Conservation (phyloP, 2,329 filamentous ascomycete genomes). For the Xylaria digitata region DNA sequence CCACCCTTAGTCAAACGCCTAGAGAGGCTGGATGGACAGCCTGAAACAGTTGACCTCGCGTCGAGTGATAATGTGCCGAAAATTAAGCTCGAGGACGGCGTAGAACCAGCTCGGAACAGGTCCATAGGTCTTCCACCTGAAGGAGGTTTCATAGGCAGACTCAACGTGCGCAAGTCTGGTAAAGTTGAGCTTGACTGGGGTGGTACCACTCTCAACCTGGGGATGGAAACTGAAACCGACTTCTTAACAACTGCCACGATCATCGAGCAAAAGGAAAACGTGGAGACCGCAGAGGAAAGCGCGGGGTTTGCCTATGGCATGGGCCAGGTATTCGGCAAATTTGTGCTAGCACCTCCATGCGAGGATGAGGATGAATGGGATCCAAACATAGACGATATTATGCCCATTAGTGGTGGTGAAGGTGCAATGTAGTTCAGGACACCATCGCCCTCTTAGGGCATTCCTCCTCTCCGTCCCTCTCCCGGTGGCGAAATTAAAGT, state of each 20-base stretch:
- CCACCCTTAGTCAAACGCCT: constrained; percentile 61
- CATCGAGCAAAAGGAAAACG: constrained; percentile 64
- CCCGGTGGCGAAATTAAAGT: not conserved
- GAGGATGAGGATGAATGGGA: constrained; percentile 68
- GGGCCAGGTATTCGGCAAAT: constrained; percentile 72
- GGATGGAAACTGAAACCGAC: constrained; percentile 61
- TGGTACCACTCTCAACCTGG: constrained; percentile 66
- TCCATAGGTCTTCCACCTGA: constrained; percentile 57
- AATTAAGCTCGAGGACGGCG: constrained; percentile 47
- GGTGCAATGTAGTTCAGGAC: constrained; percentile 13
- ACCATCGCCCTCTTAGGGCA: not conserved
- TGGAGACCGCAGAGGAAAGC: constrained; percentile 57
- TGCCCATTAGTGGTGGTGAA: constrained; percentile 33
- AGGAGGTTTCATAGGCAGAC: constrained; percentile 69
- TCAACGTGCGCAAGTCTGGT: constrained; percentile 71
- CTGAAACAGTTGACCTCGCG: constrained; percentile 45
- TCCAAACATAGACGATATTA: constrained; percentile 53
- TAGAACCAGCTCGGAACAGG: constrained; percentile 44
- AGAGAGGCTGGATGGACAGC: constrained; percentile 39
- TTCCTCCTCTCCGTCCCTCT: not conserved
- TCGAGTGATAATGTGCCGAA: constrained; percentile 31
- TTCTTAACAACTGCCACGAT: constrained; percentile 71
- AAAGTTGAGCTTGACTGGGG: constrained; percentile 73
- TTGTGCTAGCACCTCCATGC: constrained; percentile 69
- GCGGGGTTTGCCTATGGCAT: constrained; percentile 68